Evolutionary conservation across 1,284 basidiomycete genomes (phyloP).

Genomic region (Malassezia globosa): DNA sequence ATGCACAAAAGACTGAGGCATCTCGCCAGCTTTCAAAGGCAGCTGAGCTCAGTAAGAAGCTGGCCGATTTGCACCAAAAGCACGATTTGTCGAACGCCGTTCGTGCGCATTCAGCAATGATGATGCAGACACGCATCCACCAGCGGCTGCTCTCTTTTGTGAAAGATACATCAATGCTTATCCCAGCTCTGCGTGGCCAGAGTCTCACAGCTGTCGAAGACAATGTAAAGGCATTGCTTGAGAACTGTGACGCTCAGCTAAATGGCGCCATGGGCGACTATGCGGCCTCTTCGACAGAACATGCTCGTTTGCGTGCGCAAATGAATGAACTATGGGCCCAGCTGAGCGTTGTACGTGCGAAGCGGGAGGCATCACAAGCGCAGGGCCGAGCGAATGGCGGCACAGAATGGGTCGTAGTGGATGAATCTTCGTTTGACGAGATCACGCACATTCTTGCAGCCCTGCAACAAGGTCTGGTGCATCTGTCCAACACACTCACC

Average conservation of each 20-base stretch:
- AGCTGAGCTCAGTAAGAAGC: slow-evolving; percentile 16
- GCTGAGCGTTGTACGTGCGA: slow-evolving; percentile 35
- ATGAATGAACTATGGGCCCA: slow-evolving; percentile 45
- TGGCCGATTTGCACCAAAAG: slow-evolving; percentile 28
- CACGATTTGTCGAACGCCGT: slow-evolving; percentile 34
- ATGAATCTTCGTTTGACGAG: slow-evolving; percentile 33
- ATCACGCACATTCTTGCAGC: slow-evolving; percentile 27
- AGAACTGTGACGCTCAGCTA: slow-evolving; percentile 39
- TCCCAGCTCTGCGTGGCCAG: slow-evolving; percentile 33
- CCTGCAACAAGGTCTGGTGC: slow-evolving; percentile 40
- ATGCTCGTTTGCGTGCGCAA: slow-evolving; percentile 27
- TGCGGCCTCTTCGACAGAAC: neutral
- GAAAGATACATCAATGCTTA: slow-evolving; percentile 24
- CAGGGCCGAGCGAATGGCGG: slow-evolving; percentile 21
- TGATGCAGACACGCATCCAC: slow-evolving; percentile 33
- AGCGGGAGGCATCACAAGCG: slow-evolving; percentile 26
- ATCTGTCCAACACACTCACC: slow-evolving; percentile 35
- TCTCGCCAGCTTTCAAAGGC: slow-evolving; percentile 27
- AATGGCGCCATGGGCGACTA: slow-evolving; percentile 13
- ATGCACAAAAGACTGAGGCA: slow-evolving; percentile 30
- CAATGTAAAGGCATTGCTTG: slow-evolving; percentile 25
- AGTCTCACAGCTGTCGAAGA: slow-evolving; percentile 36
- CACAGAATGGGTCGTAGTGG: slow-evolving; percentile 44
- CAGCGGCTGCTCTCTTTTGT: slow-evolving; percentile 30
- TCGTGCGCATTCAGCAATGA: slow-evolving; percentile 25